Evolutionary conservation across 2,329 filamentous ascomycete genomes (phyloP).

Genomic region (Fusarium heterosporum): DNA sequence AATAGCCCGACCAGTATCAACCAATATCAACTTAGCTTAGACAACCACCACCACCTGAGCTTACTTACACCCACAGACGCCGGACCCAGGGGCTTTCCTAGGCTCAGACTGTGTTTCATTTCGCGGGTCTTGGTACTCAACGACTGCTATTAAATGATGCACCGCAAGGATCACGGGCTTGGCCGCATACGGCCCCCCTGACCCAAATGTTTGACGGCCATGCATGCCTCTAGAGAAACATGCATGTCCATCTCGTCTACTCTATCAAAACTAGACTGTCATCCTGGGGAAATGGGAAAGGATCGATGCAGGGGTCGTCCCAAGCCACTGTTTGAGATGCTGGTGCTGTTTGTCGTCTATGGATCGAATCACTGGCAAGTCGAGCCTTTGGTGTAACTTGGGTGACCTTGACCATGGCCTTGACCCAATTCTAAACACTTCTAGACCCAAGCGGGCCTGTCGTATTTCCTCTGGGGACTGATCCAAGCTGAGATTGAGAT

Average conservation of each 20-base stretch:
- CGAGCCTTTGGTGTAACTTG: conserved; percentile 33
- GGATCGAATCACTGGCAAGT: conserved; percentile 12
- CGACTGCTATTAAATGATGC: conserved; percentile 24
- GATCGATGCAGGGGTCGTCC: conserved; percentile 21
- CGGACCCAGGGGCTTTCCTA: neutral
- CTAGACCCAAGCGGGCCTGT: conserved; percentile 3
- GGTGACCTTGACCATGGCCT: conserved; percentile 1
- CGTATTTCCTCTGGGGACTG: conserved; percentile 22
- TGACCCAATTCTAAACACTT: conserved; percentile 12
- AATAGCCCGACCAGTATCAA: conserved; percentile 4
- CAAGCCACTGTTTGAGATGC: conserved; percentile 42
- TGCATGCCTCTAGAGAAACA: conserved; percentile 7
- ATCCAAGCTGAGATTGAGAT: conserved; percentile 19
- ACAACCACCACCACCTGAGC: conserved; percentile 1
- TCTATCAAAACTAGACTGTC: neutral
- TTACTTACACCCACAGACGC: conserved; percentile 17
- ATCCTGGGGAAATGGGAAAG: conserved; percentile 24
- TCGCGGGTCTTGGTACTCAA: conserved; percentile 35
- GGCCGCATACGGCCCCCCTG: conserved; percentile 13
- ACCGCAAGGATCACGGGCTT: conserved; percentile 24
- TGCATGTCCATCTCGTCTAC: neutral
- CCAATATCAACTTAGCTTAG: neutral
- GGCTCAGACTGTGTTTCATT: conserved; percentile 30
- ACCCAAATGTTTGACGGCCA: conserved; percentile 18
- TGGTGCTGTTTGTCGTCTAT: conserved; percentile 24